Conservation (phyloP, 495 filamentous ascomycete genomes). For the Hypoxylon lienhwacheense region DNA sequence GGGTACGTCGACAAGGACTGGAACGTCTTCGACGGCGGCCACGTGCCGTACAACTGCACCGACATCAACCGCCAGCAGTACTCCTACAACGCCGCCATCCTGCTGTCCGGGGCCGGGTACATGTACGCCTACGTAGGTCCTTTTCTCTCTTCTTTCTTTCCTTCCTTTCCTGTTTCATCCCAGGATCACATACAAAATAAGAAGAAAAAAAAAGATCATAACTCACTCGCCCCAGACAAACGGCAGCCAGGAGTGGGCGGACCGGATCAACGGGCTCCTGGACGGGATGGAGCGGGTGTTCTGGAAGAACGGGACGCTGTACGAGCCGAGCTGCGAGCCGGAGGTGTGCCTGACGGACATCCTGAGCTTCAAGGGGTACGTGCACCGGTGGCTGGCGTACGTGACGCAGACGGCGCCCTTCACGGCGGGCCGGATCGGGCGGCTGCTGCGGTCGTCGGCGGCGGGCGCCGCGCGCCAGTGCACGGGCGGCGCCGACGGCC, state of each 20-base stretch:
- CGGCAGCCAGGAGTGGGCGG: constrained; percentile 58
- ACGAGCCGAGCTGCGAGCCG: constrained; percentile 70
- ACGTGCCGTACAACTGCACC: constrained; percentile 64
- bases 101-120: constrained; percentile 70
- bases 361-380: constrained; percentile 83
- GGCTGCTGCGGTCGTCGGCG: constrained; percentile 65
- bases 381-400: constrained; percentile 77
- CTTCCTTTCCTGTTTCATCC: background rate
- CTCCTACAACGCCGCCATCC: constrained; percentile 77
- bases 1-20: constrained; percentile 66
- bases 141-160: background rate
- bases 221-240: constrained; percentile 52
- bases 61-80: constrained; percentile 66
- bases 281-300: constrained; percentile 64
- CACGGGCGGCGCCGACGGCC: constrained; percentile 57
- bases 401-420: constrained; percentile 72
- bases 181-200: background rate
- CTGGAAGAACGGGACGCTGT: constrained; percentile 54
- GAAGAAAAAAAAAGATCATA: background rate
- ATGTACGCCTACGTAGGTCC: constrained; percentile 72
- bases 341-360: constrained; percentile 73
- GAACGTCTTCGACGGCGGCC: constrained; percentile 74
- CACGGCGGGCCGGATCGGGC: constrained; percentile 62
- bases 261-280: constrained; percentile 61
- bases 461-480: constrained; percentile 71